phyloP scores from a whole-genome alignment of 805 yeast species.

The Torulaspora delbrueckii region DNA sequence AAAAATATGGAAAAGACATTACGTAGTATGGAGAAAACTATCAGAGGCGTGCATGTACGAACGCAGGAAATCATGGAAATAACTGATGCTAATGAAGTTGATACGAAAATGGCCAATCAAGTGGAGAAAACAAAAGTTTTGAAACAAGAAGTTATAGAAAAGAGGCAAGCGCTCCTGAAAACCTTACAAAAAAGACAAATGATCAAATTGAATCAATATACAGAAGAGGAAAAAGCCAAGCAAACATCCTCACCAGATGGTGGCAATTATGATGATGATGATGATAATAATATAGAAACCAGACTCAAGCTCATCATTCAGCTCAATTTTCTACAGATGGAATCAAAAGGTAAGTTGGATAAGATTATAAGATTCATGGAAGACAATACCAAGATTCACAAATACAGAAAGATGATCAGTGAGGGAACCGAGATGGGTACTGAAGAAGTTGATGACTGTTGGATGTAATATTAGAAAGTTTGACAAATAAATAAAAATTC shows the following conservation, averaged over 20 bases:
- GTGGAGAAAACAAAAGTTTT: constrained; percentile 15
- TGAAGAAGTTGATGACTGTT: constrained; percentile 63
- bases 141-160: constrained; percentile 10
- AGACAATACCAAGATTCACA: constrained; percentile 53
- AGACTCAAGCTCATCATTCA: constrained; percentile 24
- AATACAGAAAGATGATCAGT: constrained; percentile 63
- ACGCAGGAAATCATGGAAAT: constrained; percentile 46
- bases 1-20: constrained; percentile 28
- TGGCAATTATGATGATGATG: constrained; percentile 14
- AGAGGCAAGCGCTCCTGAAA: constrained; percentile 25
- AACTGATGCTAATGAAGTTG: constrained; percentile 72
- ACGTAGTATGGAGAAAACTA: constrained; percentile 22
- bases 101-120: constrained; percentile 49
- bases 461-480: constrained; percentile 47
- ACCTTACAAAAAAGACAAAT: constrained; percentile 33
- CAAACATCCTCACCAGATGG: constrained; percentile 3
- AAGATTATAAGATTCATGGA: constrained; percentile 34
- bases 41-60: constrained; percentile 20
- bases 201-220: constrained; percentile 7
- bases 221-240: constrained; percentile 1
- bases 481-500: constrained; percentile 11
- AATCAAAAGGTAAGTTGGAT: constrained; percentile 36
- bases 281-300: constrained; percentile 18
- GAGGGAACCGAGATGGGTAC: constrained; percentile 63
- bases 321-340: constrained; percentile 42